Evolutionary conservation across 2,329 filamentous ascomycete species (phyloP), one percentile per base, ranked within the genome.

Genomic region (Nemania sp.): DNA sequence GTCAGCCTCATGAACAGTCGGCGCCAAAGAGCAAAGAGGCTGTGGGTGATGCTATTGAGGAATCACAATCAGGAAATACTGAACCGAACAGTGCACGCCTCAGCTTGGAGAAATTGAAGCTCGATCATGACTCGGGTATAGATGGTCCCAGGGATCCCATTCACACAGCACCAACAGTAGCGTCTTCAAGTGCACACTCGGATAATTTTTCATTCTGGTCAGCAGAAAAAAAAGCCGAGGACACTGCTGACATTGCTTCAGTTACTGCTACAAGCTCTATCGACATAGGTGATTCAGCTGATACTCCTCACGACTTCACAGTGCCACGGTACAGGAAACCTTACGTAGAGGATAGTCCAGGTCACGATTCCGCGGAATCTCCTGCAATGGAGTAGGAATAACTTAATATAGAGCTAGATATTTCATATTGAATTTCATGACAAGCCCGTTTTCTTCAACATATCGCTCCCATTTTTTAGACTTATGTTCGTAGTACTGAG

Each of bases 181-280:
- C 64, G 57, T 74, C 74, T 15, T 73, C 74, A 8, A 75, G 74
- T 20, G 69, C 66, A 43, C 57, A 60, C n/a, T 75, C 73, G 5
- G 74, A 75, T 35, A 74, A 71, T 41, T 54, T 73, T 32, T 76
- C 74, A 24, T 71, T 75, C 54, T 76, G 74, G 74, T 76, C 74
- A 15, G 49, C 69, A 13, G 68, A 66, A 11, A 70, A 72, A 60
- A 73, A 67, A 62, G 41, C 51, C 8, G 72, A 73, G 5, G 70
- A 66, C 7, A 38, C 61, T n/a, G 69, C 60, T 18, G 74, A 75
- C 20, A 60, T 54, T 8, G 70, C 68, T 11, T 76, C 74, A 26
- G 73, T 76, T 27, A 73, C 74, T 13, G 74, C 70, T 20, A 68
- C 72, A 3, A 76, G 74, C 24, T 76, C 73, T n/a, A 45, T 75